phyloP scores from a whole-genome alignment of 495 filamentous ascomycete species.

The Aspergillus taichungensis region DNA sequence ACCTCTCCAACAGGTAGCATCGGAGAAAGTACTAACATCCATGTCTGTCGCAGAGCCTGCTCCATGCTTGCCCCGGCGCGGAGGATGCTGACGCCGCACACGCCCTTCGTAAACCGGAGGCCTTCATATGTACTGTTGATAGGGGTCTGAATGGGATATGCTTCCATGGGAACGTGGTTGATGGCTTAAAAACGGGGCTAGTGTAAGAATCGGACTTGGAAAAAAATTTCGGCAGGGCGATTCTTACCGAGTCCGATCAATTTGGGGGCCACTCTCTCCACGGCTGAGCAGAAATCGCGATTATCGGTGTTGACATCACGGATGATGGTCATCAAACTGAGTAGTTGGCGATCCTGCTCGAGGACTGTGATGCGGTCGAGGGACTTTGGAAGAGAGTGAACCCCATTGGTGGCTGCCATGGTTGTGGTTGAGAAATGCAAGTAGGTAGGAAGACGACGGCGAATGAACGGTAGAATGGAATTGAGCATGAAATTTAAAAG shows the following conservation, averaged over 20 bases:
- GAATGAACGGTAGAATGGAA: too few species aligned
- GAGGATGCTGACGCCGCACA: conserved; percentile 15
- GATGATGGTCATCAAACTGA: conserved; percentile 14
- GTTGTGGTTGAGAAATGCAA: background rate
- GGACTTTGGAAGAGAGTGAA: background rate
- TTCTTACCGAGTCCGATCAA: conserved; percentile 7
- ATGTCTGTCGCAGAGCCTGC: conserved; percentile 10
- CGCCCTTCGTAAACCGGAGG: conserved; percentile 3
- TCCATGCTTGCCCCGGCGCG: conserved; percentile 16
- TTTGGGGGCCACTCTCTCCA: conserved; percentile 8
- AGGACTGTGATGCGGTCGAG: conserved; percentile 5
- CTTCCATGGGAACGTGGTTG: conserved; percentile 8
- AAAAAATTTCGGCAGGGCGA: background rate
- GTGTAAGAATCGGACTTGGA: background rate
- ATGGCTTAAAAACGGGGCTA: conserved; percentile 1
- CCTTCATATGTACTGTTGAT: conserved; percentile 6
- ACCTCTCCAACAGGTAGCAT: too few species aligned
- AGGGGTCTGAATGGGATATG: conserved; percentile 5
- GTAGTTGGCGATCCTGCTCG: conserved; percentile 8
- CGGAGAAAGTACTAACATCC: conserved; percentile 2
- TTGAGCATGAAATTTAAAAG: too few species aligned
- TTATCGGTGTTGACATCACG: conserved; percentile 6
- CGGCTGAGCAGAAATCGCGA: conserved; percentile 7
- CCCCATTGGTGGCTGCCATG: conserved; percentile 1
- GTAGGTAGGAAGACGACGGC: too few species aligned